Evolutionary conservation across 768 basidiomycete species (phyloP).

Genomic region (Lyophyllum atratum): DNA sequence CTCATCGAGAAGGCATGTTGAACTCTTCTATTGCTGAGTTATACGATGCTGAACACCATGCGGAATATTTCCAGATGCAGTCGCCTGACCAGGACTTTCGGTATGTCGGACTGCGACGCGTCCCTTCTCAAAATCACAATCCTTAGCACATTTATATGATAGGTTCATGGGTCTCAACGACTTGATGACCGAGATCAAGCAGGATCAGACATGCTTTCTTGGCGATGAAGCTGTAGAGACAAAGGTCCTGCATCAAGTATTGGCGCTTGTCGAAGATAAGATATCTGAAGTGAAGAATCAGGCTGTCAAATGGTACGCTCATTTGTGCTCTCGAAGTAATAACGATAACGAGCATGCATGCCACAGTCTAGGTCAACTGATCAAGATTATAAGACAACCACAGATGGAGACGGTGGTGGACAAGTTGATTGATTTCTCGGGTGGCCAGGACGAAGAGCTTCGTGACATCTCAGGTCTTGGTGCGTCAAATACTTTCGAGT

Average conservation of each 20-base stretch:
- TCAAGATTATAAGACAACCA: slow-evolving; percentile 82
- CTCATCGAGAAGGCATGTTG: slow-evolving; percentile 73
- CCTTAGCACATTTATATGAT: slow-evolving; percentile 14
- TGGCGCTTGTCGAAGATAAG: slow-evolving; percentile 87
- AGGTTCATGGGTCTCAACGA: slow-evolving; percentile 99
- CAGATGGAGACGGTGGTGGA: slow-evolving; percentile 90
- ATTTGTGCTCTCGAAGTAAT: slow-evolving; percentile 17
- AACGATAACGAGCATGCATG: slow-evolving; percentile 11
- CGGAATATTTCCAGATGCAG: slow-evolving; percentile 63
- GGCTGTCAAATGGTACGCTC: slow-evolving; percentile 84
- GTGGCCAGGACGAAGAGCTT: slow-evolving; percentile 87
- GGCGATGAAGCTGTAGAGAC: slow-evolving; percentile 87
- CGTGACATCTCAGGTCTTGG: slow-evolving; percentile 94
- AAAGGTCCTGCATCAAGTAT: slow-evolving; percentile 81
- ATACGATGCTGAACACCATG: slow-evolving; percentile 5
- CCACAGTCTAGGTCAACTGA: slow-evolving; percentile 81
- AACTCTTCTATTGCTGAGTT: neutral
- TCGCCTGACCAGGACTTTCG: slow-evolving; percentile 90
- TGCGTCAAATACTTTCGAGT: slow-evolving; percentile 32
- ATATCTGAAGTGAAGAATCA: slow-evolving; percentile 99
- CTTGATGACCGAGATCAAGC: slow-evolving; percentile 84
- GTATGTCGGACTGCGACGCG: slow-evolving; percentile 41
- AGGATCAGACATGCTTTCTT: slow-evolving; percentile 71
- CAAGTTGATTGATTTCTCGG: slow-evolving; percentile 83
- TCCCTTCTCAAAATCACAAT: slow-evolving; percentile 17